Conservation (phyloP, 768 basidiomycete genomes). For the Podaxis rugospora region DNA sequence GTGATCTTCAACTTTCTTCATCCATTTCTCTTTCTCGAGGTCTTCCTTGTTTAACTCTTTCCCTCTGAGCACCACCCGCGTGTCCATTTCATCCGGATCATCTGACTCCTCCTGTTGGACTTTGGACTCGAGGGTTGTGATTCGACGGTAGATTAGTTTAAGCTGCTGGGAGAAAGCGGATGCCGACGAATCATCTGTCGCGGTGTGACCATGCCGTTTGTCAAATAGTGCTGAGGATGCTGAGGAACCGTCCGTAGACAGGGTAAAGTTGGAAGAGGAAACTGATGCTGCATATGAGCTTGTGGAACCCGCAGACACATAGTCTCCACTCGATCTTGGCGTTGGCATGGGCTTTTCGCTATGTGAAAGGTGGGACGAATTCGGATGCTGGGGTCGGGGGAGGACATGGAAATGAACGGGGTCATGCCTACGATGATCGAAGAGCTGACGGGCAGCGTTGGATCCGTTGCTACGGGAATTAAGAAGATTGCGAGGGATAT, state of each 20-base stretch:
- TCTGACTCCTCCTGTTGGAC: conserved; percentile 59
- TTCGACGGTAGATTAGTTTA: conserved; percentile 79
- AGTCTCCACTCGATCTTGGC: conserved; percentile 64
- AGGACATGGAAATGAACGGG: conserved; percentile 77
- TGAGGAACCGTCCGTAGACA: conserved; percentile 75
- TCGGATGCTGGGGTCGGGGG: conserved; percentile 37
- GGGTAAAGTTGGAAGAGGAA: conserved; percentile 64
- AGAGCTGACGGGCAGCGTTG: conserved; percentile 51
- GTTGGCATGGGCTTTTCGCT: conserved; percentile 40
- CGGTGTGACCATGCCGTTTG: conserved; percentile 32
- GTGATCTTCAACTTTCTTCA: conserved; percentile 69
- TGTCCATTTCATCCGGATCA: conserved; percentile 46
- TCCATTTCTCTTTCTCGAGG: conserved; percentile 72
- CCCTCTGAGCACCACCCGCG: conserved; percentile 39
- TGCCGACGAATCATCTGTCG: conserved; percentile 51
- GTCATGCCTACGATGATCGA: conserved; percentile 89
- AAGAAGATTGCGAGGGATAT: conserved; percentile 31
- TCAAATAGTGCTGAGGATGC: conserved; percentile 70
- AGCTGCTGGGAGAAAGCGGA: conserved; percentile 72
- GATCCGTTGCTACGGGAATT: conserved; percentile 30
- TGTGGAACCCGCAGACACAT: conserved; percentile 69
- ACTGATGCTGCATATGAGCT: conserved; percentile 72
- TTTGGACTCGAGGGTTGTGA: conserved; percentile 75
- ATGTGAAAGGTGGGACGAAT: conserved; percentile 9
- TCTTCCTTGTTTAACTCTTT: conserved; percentile 48